Evolutionary conservation across 2,329 filamentous ascomycete species (phyloP).

Genomic region (Epichloe coenophiala): DNA sequence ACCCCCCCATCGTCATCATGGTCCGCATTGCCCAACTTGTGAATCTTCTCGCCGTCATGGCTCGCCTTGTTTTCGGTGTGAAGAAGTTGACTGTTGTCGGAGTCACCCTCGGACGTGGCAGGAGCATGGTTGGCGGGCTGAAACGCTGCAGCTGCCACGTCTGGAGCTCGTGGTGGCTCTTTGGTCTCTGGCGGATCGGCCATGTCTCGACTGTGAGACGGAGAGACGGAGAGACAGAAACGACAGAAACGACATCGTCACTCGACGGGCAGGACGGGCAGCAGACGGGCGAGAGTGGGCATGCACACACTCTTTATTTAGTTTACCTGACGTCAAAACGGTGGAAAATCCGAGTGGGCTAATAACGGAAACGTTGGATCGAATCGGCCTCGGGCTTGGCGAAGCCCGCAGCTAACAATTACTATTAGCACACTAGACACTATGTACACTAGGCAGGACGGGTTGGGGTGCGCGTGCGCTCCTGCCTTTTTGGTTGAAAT

Average conservation of each 20-base stretch:
- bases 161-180: conserved; percentile 14
- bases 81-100: neutral
- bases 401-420: neutral
- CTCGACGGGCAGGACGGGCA: no score
- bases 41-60: neutral
- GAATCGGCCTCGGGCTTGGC: neutral
- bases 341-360: neutral
- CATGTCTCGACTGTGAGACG: conserved; percentile 10
- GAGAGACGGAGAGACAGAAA: neutral
- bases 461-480: neutral
- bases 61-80: neutral
- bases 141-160: conserved; percentile 16
- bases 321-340: neutral
- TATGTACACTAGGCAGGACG: neutral
- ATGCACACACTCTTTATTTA: neutral
- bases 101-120: neutral
- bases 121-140: conserved; percentile 10
- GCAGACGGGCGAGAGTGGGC: neutral
- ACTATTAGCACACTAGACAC: neutral
- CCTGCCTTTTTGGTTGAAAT: neutral
- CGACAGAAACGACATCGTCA: neutral
- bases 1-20: conserved; percentile 1
- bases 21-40: conserved; percentile 8
- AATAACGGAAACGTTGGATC: neutral
- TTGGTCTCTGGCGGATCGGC: conserved; percentile 13